Evolutionary conservation across 441 rosid species (phyloP).

Genomic region (Sinapis alba): DNA sequence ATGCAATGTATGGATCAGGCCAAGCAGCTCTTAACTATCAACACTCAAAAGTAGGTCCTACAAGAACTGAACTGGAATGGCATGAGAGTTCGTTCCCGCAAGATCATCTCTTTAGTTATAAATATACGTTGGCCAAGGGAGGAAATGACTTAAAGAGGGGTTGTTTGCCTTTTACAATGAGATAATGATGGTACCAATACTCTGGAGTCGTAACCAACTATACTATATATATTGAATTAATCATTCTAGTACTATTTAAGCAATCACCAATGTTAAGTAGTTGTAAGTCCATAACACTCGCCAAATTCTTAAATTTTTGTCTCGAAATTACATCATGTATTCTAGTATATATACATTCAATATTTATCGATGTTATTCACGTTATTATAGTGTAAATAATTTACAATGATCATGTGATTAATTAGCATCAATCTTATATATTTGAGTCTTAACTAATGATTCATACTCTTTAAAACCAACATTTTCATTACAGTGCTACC

Average conservation of each 20-base stretch:
- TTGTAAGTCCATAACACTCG: neutral
- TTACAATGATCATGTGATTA: neutral
- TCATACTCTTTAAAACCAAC: neutral
- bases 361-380: neutral
- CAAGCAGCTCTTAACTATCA: neutral
- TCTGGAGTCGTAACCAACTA: neutral
- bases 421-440: neutral
- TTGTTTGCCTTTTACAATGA: neutral
- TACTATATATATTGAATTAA: neutral
- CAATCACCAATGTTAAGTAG: neutral
- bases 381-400: neutral
- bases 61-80: neutral
- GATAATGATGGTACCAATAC: neutral
- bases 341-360: neutral
- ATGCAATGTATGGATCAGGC: neutral
- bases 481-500: too few relatives aligned
- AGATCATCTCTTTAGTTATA: neutral
- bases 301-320: neutral
- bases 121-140: neutral
- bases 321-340: neutral
- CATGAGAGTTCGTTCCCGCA: neutral
- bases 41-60: neutral
- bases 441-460: neutral
- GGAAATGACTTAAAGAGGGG: neutral
- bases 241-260: neutral